Conservation (phyloP, 495 filamentous ascomycete genomes). For the Podospora tetraspora region DNA sequence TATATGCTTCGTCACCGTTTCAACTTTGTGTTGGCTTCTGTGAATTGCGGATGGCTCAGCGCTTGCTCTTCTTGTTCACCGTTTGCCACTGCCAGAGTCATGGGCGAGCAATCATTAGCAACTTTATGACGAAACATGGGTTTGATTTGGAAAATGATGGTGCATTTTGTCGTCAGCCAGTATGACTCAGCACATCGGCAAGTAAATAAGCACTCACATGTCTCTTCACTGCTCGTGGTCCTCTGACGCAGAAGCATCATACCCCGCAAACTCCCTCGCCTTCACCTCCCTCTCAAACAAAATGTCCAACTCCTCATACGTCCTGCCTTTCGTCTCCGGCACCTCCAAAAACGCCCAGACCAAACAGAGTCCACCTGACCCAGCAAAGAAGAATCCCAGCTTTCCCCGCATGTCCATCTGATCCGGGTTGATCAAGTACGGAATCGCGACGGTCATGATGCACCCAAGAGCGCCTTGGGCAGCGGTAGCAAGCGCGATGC, state of each 20-base stretch:
- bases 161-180: not conserved
- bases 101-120: not conserved
- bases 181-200: not conserved
- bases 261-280: conserved; percentile 46
- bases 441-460: conserved; percentile 57
- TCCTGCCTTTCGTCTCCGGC: conserved; percentile 55
- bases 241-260: conserved; percentile 20
- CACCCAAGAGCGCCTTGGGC: conserved; percentile 55
- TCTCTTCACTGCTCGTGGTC: no score
- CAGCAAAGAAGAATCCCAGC: conserved; percentile 64
- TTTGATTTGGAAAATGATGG: not conserved
- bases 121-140: not conserved
- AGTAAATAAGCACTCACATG: not conserved
- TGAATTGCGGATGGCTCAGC: no score
- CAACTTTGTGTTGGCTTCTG: no score
- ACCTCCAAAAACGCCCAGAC: conserved; percentile 51
- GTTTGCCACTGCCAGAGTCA: not conserved
- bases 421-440: conserved; percentile 63
- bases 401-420: conserved; percentile 60
- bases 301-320: conserved; percentile 54
- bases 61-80: no score
- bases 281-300: conserved; percentile 48
- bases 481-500: conserved; percentile 57
- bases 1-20: no score
- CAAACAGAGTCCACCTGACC: conserved; percentile 41